Base-by-base conservation (phyloP, 371 early-diverging fungal genomes). In the Dichotomocladium elegans region DNA sequence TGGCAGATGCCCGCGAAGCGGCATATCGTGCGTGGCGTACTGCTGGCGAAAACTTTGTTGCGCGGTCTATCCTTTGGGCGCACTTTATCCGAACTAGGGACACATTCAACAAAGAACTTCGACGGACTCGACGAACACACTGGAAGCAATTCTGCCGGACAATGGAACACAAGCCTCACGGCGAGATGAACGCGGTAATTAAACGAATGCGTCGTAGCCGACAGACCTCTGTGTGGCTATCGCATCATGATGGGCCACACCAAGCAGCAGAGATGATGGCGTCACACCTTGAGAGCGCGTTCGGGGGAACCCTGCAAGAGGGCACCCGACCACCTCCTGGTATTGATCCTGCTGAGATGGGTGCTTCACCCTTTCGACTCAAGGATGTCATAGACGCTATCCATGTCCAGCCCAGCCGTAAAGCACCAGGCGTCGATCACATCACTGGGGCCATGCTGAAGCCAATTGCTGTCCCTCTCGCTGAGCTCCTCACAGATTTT, bases 341-440 rank as follows among this genome's bases (percentile, higher is more conserved):
- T 41, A 29, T 27, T 25, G 27, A 22, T 4, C n/a, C 40, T 12
- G 35, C 12, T 3, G 28, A n/a, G 12, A 9, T 27, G 14, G 28
- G 14, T 3, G 3, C 35, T 3, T 12, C 12, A 2, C 40, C 25
- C 12, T 40, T 30, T 44, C 10, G 12, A 27, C 1, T 25, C 2
- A 15, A 41, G 19, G 25, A 15, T 11, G 25, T 46, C 15, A 24
- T 42, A 19, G 7, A 19, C 14, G 50, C 26, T 14, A 47, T 56
- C 25, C 15, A 26, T 12, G 22, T 27, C 22, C 14, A 41, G 0
- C 35, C 35, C 12, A 17, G 15, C 3, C 31, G 41, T 0, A 58
- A 59, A 19, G 54, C 59, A 4, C 60, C 62, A 24, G 66, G 66
- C 30, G 12, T 26, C 8, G 66, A 66, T 21, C 67, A 66, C 37